Conservation (phyloP, 2,329 filamentous ascomycete genomes). For the Eutypa lata region DNA sequence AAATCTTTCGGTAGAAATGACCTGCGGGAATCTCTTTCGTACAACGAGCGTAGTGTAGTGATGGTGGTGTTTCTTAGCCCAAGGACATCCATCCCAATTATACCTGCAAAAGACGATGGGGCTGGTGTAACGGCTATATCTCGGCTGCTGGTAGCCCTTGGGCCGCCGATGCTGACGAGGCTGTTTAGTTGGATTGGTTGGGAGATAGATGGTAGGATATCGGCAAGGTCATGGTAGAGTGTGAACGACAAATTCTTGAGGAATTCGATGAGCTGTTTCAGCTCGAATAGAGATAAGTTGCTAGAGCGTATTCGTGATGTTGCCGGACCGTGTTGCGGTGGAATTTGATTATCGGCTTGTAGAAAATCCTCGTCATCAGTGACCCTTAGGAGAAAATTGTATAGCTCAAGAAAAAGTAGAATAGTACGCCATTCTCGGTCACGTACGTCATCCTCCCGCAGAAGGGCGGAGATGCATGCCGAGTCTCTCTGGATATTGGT, state of each 20-base stretch:
- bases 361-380: conserved; percentile 98
- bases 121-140: conserved; percentile 10
- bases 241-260: conserved; percentile 89
- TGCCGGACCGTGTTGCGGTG: conserved; percentile 34
- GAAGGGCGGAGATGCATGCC: conserved; percentile 18
- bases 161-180: conserved; percentile 15
- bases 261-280: conserved; percentile 74
- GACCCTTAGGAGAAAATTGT: conserved; percentile 85
- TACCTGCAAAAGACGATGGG: conserved; percentile 32
- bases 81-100: conserved; percentile 71
- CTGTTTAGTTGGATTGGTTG: conserved; percentile 16
- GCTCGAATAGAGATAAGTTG: conserved; percentile 66
- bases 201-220: conserved; percentile 40
- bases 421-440: conserved; percentile 83
- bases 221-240: conserved; percentile 77
- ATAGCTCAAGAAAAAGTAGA: conserved; percentile 88
- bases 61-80: conserved; percentile 80
- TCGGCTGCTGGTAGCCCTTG: conserved; percentile 4
- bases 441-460: conserved; percentile 32
- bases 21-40: conserved; percentile 87
- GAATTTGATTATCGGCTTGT: conserved; percentile 46
- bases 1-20: conserved; percentile 79
- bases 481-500: conserved; percentile 28
- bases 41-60: conserved; percentile 78
- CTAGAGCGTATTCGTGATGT: conserved; percentile 55